A percentile compares a stretch with the other conserved stretches of the same genome.
Conservation (phyloP, 306 rosid species). For the Rosa lucieae region DNA sequence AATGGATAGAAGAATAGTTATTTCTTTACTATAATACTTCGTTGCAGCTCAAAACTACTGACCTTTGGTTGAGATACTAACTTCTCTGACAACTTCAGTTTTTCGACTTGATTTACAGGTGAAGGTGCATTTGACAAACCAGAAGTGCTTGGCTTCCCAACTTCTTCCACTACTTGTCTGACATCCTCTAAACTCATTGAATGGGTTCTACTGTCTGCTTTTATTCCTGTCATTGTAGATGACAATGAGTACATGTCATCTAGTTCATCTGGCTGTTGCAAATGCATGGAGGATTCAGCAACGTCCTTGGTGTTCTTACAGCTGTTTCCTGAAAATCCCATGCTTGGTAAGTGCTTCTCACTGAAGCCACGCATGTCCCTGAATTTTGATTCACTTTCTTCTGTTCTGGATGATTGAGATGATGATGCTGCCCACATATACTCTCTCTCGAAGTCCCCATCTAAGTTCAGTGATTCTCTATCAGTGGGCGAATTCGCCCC, state of each 20-base stretch:
- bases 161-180: constrained; percentile 25
- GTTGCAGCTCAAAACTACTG: constrained; percentile 5
- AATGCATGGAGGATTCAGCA: constrained; percentile 15
- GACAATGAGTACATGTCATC: constrained; percentile 37
- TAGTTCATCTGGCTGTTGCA: constrained; percentile 34
- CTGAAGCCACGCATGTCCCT: constrained; percentile 16
- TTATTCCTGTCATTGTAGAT: neutral
- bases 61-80: constrained; percentile 42
- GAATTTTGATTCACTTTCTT: constrained; percentile 19
- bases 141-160: constrained; percentile 28
- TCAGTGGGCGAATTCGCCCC: constrained; percentile 54
- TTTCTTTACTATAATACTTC: neutral
- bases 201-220: constrained; percentile 9
- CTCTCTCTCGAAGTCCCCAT: constrained; percentile 63
- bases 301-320: constrained; percentile 19
- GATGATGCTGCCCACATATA: constrained; percentile 49
- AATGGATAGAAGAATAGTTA: neutral
- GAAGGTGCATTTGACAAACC: constrained; percentile 28
- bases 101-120: constrained; percentile 23
- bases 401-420: constrained; percentile 16
- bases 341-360: constrained; percentile 16
- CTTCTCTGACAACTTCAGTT: constrained; percentile 30
- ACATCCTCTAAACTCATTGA: constrained; percentile 16
- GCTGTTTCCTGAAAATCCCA: constrained; percentile 16
- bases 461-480: constrained; percentile 50